A percentile compares a stretch with the other conserved stretches of the same genome.
Evolutionary conservation across 805 yeast genomes (phyloP).

Genomic region (Cyberlindnera subsufficiens): DNA sequence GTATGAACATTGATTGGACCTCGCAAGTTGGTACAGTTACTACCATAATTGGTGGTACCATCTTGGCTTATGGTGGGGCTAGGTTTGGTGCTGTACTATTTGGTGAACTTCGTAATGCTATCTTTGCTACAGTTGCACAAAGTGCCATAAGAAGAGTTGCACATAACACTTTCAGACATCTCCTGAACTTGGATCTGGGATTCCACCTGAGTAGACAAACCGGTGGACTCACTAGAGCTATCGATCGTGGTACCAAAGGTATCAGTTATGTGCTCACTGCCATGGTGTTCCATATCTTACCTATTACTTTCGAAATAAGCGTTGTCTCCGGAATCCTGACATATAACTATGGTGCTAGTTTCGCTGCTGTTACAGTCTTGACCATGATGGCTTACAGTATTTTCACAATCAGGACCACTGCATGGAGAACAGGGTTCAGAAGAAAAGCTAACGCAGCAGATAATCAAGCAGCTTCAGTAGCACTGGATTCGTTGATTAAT

Average conservation of each 20-base stretch:
- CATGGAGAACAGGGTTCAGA: constrained; percentile 94
- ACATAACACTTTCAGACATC: constrained; percentile 75
- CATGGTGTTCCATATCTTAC: constrained; percentile 96
- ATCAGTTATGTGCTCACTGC: constrained; percentile 88
- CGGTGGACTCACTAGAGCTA: constrained; percentile 93
- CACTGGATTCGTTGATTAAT: constrained; percentile 88
- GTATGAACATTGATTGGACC: constrained; percentile 88
- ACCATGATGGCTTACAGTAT: constrained; percentile 88
- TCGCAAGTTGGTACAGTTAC: constrained; percentile 57
- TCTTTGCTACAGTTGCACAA: constrained; percentile 94
- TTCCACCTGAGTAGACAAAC: constrained; percentile 92
- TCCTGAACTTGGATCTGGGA: constrained; percentile 76
- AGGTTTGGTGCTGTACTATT: constrained; percentile 91
- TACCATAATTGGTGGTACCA: constrained; percentile 57
- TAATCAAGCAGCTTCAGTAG: constrained; percentile 91
- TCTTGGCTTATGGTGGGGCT: constrained; percentile 88
- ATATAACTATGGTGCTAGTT: constrained; percentile 82
- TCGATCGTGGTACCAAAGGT: constrained; percentile 97
- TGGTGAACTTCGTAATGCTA: constrained; percentile 92
- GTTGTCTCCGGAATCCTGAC: constrained; percentile 92
- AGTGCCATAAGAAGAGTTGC: constrained; percentile 90
- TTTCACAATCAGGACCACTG: constrained; percentile 87
- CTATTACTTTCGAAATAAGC: constrained; percentile 85
- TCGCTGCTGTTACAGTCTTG: constrained; percentile 80
- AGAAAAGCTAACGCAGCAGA: constrained; percentile 89